Evolutionary conservation across 768 basidiomycete genomes (phyloP).

Genomic region (Flagelloscypha sp.): DNA sequence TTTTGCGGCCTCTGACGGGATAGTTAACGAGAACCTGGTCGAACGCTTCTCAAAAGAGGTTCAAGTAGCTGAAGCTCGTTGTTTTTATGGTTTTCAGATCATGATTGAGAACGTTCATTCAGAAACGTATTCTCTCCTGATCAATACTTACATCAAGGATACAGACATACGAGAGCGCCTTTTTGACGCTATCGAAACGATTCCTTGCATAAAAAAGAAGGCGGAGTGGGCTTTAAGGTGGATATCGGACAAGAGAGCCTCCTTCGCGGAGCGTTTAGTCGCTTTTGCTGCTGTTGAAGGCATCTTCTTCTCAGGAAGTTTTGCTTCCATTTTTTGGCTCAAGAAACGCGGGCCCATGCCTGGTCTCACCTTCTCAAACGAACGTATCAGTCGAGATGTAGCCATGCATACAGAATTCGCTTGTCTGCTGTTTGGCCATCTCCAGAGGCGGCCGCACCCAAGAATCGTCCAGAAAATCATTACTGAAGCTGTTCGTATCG

Average conservation of each 20-base stretch:
- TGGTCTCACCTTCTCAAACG: conserved; percentile 65
- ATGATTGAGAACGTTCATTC: conserved; percentile 72
- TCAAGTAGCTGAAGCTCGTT: conserved; percentile 57
- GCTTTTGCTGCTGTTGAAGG: conserved; percentile 65
- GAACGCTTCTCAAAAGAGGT: conserved; percentile 61
- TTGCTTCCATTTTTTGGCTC: conserved; percentile 62
- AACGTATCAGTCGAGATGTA: conserved; percentile 62
- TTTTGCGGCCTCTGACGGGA: conserved; percentile 62
- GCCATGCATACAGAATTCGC: conserved; percentile 67
- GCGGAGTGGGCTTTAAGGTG: conserved; percentile 59
- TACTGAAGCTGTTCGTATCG: conserved; percentile 45
- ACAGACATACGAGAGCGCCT: conserved; percentile 69
- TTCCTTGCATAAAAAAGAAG: conserved; percentile 54
- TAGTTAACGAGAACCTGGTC: conserved; percentile 64
- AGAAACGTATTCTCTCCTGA: conserved; percentile 80
- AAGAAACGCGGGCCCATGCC: conserved; percentile 72
- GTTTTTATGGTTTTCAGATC: conserved; percentile 68
- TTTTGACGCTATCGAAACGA: conserved; percentile 58
- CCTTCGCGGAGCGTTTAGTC: conserved; percentile 54
- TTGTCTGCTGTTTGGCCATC: conserved; percentile 52
- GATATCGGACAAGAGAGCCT: conserved; percentile 46
- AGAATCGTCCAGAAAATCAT: conserved; percentile 44
- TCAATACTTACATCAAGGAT: conserved; percentile 98
- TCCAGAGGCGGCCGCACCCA: conserved; percentile 48
- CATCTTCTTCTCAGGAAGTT: conserved; percentile 62